Conservation (phyloP, 2,329 filamentous ascomycete genomes). For the Aspergillus sp. region DNA sequence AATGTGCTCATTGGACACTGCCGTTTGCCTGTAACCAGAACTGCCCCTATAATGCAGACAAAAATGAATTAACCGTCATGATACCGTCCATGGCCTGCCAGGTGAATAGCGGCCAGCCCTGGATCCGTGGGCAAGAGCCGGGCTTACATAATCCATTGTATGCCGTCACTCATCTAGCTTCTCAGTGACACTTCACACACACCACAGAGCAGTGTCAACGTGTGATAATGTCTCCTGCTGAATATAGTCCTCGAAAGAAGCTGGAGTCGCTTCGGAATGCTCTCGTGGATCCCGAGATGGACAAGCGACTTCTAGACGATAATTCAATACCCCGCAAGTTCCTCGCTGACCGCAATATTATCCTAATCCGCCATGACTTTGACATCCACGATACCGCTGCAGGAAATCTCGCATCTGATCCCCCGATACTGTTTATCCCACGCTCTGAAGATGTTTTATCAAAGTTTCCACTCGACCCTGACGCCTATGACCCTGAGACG, state of each 20-base stretch:
- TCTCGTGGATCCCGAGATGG: not conserved
- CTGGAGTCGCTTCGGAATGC: not conserved
- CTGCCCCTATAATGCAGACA: not conserved
- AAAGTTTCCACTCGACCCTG: too few relatives aligned
- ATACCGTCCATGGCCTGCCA: not conserved
- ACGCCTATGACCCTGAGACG: fast-evolving
- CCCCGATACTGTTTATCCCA: not conserved
- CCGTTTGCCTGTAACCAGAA: not conserved
- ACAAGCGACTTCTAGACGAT: not conserved
- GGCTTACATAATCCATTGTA: too few relatives aligned
- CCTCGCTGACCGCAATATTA: not conserved
- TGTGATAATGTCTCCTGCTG: not conserved
- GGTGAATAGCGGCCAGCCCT: too few relatives aligned
- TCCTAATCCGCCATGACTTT: not conserved
- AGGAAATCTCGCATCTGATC: not conserved
- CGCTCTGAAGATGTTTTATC: not conserved
- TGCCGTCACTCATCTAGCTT: too few relatives aligned
- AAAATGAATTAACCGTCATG: not conserved
- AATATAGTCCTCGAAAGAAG: not conserved
- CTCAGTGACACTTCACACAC: too few relatives aligned
- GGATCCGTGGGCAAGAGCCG: too few relatives aligned
- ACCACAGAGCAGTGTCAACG: too few relatives aligned
- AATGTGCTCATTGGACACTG: not conserved
- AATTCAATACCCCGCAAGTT: not conserved
- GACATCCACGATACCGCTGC: not conserved